phyloP scores from a whole-genome alignment of 2,329 filamentous ascomycete species.

The Teratosphaeriaceae sp. region DNA sequence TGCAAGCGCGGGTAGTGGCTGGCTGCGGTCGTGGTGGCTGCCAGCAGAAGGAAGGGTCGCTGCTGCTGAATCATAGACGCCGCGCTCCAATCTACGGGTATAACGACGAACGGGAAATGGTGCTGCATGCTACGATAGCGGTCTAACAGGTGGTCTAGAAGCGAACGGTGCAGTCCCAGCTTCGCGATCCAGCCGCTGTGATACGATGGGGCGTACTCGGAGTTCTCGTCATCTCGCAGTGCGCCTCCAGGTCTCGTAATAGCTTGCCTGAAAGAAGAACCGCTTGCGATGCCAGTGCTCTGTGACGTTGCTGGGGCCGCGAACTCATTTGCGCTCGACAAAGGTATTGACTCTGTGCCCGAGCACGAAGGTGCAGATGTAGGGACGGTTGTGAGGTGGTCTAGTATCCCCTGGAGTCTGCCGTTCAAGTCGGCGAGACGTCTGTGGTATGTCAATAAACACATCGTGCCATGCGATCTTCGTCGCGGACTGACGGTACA shows the following conservation, averaged over 20 bases:
- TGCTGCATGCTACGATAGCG: background rate
- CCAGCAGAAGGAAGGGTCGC: background rate
- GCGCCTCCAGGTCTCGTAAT: background rate
- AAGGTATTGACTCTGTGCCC: background rate
- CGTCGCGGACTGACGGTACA: background rate
- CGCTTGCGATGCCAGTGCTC: background rate
- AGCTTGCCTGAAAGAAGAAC: background rate
- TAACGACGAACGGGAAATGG: background rate
- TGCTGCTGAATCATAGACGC: background rate
- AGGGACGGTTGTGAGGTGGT: background rate
- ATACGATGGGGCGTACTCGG: no score
- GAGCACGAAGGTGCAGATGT: background rate
- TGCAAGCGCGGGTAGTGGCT: background rate
- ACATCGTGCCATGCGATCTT: background rate
- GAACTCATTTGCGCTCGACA: background rate
- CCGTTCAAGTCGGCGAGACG: background rate
- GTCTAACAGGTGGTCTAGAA: background rate
- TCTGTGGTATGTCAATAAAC: background rate
- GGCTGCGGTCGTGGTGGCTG: background rate
- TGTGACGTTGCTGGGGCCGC: background rate
- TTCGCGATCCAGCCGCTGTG: background rate
- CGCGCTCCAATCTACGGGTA: background rate
- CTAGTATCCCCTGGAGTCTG: background rate
- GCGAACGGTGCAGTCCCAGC: background rate
- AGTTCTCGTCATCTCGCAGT: background rate